Base-by-base conservation (phyloP, 2,329 filamentous ascomycete genomes). In the Nakataea oryzae region DNA sequence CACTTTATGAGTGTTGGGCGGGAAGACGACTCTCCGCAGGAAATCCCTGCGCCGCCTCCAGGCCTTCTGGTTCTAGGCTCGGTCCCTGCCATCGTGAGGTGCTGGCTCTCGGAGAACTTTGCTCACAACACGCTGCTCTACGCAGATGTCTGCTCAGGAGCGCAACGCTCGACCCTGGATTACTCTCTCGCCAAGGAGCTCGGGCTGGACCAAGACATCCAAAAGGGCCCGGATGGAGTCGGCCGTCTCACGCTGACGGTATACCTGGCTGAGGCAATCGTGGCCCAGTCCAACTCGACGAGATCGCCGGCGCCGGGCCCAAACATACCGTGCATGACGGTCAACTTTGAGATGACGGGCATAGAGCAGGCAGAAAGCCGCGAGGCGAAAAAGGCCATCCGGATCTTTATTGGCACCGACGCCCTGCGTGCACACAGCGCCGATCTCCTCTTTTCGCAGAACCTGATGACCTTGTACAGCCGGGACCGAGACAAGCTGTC, bases 1-100 rank as follows among this genome's bases (percentile, higher is more conserved):
- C 84, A 86, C 71, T 86, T 89, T 69, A 78, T 84, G 67, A 21
- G 41, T 26, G 81, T 84, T 67, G 80, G 82, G 63, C 84, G 87
- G 59, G 83, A 86, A 50, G 84, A 86, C 62, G 85, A 86, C 63
- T 90, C 89, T 34, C 86, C 90, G 13, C 74, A 89, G 60, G 86
- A 90, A 62, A 85, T 87, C 29, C 87, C 88, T 29, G 86, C 84
- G 55, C 89, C 93, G 55, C 90, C 93, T 24, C 91, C 92, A 47
- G 91, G 91, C 11, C 81, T 97, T 63, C 91, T 92, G 71, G 83
- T 96, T 61, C 80, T 97, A 21, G 92, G 93, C 14, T 89, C 93
- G 8, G 92, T 96, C 7, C 95, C 95, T 7, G 91, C 92, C 32
- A 96, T 99, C 67, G 90, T 97, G 63, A 88, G 95, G 64, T 99